phyloP scores from a whole-genome alignment of 805 yeast genomes.

The Candida lessepsii region DNA sequence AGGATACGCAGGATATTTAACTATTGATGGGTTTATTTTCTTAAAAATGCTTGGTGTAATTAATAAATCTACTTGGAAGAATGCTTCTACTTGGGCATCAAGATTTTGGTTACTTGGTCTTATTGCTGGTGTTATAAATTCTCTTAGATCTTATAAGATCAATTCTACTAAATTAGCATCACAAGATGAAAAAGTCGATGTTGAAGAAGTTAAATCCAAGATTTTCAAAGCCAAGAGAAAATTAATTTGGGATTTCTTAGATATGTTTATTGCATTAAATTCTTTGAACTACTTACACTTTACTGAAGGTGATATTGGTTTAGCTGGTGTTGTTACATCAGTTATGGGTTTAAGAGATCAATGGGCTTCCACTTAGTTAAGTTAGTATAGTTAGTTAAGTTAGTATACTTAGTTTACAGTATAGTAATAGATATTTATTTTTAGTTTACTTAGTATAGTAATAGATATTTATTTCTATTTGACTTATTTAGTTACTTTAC shows the following conservation, averaged over 20 bases:
- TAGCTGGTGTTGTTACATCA: constrained; percentile 83
- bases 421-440: too few relatives aligned
- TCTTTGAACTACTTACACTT: constrained; percentile 57
- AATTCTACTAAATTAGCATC: constrained; percentile 37
- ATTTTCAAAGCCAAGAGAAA: constrained; percentile 54
- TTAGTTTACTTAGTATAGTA: too few relatives aligned
- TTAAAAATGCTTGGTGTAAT: constrained; percentile 57
- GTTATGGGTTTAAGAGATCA: constrained; percentile 70
- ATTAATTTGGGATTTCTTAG: constrained; percentile 74
- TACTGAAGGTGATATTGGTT: constrained; percentile 78
- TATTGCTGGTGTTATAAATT: constrained; percentile 58
- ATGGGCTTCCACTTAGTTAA: constrained; percentile 52
- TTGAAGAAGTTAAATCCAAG: constrained; percentile 42
- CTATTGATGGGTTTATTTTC: constrained; percentile 64
- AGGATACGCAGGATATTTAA: constrained; percentile 60
- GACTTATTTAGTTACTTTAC: too few relatives aligned
- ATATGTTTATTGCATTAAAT: constrained; percentile 71
- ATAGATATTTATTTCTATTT: not conserved
- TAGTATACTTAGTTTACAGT: too few relatives aligned
- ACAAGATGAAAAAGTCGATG: constrained; percentile 28
- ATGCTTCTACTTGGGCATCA: constrained; percentile 56
- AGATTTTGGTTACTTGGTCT: constrained; percentile 79
- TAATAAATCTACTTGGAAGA: constrained; percentile 45
- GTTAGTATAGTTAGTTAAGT: too few relatives aligned
- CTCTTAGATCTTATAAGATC: constrained; percentile 51